Base-by-base conservation (phyloP, 495 filamentous ascomycete species). In the Hypoxylon fuscum region DNA sequence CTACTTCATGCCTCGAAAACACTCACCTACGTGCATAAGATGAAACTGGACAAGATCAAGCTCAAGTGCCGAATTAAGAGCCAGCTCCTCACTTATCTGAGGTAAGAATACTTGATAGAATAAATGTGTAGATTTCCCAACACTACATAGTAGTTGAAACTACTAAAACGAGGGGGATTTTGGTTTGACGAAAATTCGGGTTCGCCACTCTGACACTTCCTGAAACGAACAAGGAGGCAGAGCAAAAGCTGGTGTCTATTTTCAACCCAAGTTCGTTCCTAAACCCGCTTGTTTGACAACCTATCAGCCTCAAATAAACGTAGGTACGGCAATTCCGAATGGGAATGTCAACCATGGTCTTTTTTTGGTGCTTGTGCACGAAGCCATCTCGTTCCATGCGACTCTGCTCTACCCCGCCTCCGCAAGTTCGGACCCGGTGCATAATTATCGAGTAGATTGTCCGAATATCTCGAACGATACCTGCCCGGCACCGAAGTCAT, bases 191-290 rank as follows among this genome's bases (percentile, higher is more conserved):
- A 34, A 38, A 37, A 43, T 10, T 21, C 14, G 31, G 53, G 40
- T 37, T 14, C 12, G 15, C 10, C 23, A 64, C 18, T 58, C 62
- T 61, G 49, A 60, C 49, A 66, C 55, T 40, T 48, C 23, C 56
- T 66, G 56, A 66, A 66, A 60, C 62, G 43, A 58, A 18, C 17
- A 53, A 37, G 50, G 56, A 66, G 41, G 40, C 37, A 45, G 49
- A 52, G 38, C 34, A 44, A 58, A n/a, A n/a, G 47, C 48, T 48
- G 60, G 59, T 47, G 23, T 58, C 53, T 58, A 64, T 64, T 64
- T 64, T 64, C 60, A 48, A 57, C 20, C 29, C 44, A 12, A 14
- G 46, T 32, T 9, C 18, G 15, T 20, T 21, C 43, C 35, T 44
- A 46, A 47, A 55, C 40, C 21, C 15, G 27, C 14, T 31, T 2